phyloP scores from a whole-genome alignment of 139 green algal genomes.

The Picochlorum sp. region DNA sequence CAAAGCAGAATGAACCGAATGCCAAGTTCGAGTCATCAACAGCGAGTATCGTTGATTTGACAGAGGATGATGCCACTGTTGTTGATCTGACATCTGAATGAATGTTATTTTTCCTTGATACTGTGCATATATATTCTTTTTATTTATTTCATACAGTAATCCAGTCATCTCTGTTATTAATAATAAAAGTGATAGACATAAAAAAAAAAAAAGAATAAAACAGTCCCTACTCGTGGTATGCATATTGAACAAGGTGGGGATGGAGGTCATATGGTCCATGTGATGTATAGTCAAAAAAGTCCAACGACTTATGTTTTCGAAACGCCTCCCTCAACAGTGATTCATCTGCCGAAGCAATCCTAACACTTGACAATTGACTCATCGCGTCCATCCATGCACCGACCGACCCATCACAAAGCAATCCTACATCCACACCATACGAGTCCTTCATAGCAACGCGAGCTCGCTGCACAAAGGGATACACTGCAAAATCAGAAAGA shows the following conservation, averaged over 20 bases:
- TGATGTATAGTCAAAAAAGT: slow-evolving; percentile 60
- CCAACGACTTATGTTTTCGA: slow-evolving; percentile 32
- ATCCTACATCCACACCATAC: slow-evolving; percentile 8
- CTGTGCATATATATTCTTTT: background rate
- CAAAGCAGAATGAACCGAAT: background rate
- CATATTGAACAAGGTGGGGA: slow-evolving; percentile 30
- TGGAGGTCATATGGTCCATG: slow-evolving; percentile 36
- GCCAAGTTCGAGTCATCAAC: background rate
- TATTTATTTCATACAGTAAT: background rate
- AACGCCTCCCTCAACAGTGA: slow-evolving; percentile 30
- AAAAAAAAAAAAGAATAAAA: too few species aligned
- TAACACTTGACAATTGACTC: slow-evolving; percentile 11
- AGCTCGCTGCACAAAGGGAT: slow-evolving; percentile 35
- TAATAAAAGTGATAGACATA: too few species aligned
- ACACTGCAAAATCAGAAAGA: slow-evolving; percentile 30
- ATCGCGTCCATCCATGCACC: slow-evolving; percentile 36
- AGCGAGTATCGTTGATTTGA: background rate
- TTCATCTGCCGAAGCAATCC: slow-evolving; percentile 20
- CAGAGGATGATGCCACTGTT: background rate
- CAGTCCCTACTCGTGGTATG: background rate
- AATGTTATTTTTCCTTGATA: too few species aligned
- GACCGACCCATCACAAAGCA: background rate
- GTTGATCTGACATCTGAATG: background rate
- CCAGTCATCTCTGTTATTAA: too few species aligned
- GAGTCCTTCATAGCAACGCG: slow-evolving; percentile 13